These are phyloP conservation scores for Oryza officinalis DNA, from an alignment of 176 grass and related monocot species.

Conservation along the genomic window DNA sequence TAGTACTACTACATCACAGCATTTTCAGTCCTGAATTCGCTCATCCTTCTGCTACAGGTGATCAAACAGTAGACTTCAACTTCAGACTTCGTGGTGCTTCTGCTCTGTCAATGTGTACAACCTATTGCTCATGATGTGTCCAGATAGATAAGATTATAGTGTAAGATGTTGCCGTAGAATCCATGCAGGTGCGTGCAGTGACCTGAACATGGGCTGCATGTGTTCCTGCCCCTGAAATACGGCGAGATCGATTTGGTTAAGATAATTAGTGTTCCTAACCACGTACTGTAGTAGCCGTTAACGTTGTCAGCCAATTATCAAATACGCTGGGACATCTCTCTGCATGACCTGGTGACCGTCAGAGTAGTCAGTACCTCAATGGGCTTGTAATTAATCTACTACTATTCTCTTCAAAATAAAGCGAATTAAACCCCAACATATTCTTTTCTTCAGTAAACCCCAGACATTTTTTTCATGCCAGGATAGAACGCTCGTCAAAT, in stretches of 20 bases:
- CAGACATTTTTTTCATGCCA: no score
- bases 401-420: no score
- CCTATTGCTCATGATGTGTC: neutral
- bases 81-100: neutral
- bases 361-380: neutral
- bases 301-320: neutral
- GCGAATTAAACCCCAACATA: neutral
- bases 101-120: neutral
- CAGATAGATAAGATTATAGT: neutral
- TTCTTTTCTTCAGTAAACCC: neutral
- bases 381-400: neutral
- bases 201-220: slow-evolving; percentile 38
- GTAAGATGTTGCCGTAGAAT: neutral
- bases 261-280: neutral
- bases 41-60: neutral
- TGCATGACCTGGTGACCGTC: neutral
- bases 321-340: neutral
- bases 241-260: neutral
- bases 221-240: slow-evolving; percentile 2
- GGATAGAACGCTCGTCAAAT: no score
- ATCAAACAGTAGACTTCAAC: neutral
- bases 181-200: slow-evolving; percentile 13
- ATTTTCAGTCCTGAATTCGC: no score
- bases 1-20: neutral
- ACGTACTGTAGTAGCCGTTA: slow-evolving; percentile 14